A percentile compares a stretch with the other conserved stretches of the same genome.
These are phyloP conservation scores for Ceratocystis cubensis DNA, from an alignment of 2,329 filamentous ascomycete genomes.

Conservation along the genomic window DNA sequence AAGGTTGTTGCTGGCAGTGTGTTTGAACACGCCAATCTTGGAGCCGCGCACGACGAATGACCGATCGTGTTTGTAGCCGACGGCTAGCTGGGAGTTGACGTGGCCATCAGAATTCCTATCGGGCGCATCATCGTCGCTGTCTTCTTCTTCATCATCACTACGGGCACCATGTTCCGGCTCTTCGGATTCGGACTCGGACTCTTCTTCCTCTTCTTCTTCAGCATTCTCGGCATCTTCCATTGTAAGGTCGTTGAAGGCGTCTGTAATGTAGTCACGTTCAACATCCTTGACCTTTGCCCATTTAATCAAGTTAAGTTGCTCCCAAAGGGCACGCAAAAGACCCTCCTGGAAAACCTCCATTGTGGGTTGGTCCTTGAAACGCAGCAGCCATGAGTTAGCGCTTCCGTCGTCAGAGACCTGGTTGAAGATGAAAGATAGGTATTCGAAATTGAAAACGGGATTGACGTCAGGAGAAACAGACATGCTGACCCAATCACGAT, in stretches of 20 bases:
- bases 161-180: conserved; percentile 47
- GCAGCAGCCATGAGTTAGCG: conserved; percentile 88
- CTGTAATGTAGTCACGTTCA: conserved; percentile 85
- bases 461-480: conserved; percentile 83
- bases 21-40: conserved; percentile 98
- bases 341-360: conserved; percentile 85
- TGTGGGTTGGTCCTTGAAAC: conserved; percentile 72
- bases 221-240: conserved; percentile 61
- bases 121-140: conserved; percentile 49
- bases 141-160: conserved; percentile 70
- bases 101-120: conserved; percentile 62
- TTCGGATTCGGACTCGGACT: conserved; percentile 37
- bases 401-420: conserved; percentile 80
- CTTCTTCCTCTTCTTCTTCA: conserved; percentile 37
- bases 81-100: conserved; percentile 84
- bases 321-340: conserved; percentile 91
- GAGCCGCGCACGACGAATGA: conserved; percentile 95
- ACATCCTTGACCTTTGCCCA: conserved; percentile 88
- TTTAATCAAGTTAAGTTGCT: conserved; percentile 85
- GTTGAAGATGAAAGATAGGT: conserved; percentile 98
- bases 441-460: conserved; percentile 97
- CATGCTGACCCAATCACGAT: conserved; percentile 77
- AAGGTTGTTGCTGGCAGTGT: conserved; percentile 80
- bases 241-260: conserved; percentile 86
- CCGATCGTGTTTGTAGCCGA: conserved; percentile 92